These are phyloP conservation scores for Chaetomium sp. DNA, from an alignment of 2,329 filamentous ascomycete genomes.

Conservation along the genomic window DNA sequence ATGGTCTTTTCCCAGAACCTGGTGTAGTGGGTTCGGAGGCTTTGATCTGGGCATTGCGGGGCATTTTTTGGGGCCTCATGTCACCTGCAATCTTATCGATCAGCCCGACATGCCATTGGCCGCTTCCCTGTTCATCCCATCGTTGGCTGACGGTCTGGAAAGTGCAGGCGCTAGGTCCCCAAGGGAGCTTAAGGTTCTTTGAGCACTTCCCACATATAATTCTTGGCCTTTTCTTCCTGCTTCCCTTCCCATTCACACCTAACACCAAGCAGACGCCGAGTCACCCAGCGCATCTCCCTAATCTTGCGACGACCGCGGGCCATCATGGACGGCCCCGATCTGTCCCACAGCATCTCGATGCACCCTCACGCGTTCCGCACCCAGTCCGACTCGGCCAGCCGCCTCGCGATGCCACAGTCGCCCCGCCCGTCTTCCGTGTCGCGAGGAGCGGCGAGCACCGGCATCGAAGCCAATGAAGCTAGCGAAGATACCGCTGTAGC, in stretches of 20 bases:
- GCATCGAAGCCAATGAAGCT: conserved; percentile 18
- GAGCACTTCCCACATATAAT: too few relatives aligned
- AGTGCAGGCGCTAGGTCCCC: too few relatives aligned
- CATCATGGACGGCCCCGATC: conserved; percentile 28
- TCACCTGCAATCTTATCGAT: conserved; percentile 3
- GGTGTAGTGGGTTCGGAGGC: background rate
- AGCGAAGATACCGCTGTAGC: conserved; percentile 18
- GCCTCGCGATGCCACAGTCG: conserved; percentile 7
- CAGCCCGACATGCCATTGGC: background rate
- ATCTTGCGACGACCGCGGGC: background rate
- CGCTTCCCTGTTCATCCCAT: conserved; percentile 2
- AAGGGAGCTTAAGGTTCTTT: too few relatives aligned
- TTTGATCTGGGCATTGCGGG: background rate
- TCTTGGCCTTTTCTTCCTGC: background rate
- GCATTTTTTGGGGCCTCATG: background rate
- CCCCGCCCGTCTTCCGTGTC: conserved; percentile 7
- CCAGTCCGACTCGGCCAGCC: conserved; percentile 21
- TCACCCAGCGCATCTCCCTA: background rate
- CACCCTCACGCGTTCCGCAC: conserved; percentile 26
- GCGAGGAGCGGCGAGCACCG: conserved; percentile 21
- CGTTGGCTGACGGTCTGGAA: background rate
- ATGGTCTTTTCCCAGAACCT: too few relatives aligned
- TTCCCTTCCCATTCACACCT: background rate
- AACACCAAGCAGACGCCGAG: too few relatives aligned
- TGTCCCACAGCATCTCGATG: conserved; percentile 28